These are phyloP conservation scores for Hypoxylon lienhwacheense DNA, from an alignment of 495 filamentous ascomycete species.

Conservation along the genomic window DNA sequence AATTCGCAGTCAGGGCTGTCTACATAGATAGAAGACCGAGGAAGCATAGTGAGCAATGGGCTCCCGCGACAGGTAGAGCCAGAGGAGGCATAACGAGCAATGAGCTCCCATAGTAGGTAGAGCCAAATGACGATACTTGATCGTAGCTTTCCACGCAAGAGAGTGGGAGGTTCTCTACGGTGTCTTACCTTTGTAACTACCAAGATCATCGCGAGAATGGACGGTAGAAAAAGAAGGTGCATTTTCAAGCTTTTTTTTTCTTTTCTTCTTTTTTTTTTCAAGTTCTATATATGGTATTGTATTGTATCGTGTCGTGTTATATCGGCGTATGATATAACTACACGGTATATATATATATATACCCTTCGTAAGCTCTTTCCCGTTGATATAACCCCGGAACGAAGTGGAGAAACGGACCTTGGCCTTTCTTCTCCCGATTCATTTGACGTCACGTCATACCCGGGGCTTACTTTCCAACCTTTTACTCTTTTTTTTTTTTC, in stretches of 20 bases:
- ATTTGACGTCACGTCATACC: constrained; percentile 21
- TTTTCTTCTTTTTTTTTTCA: not conserved
- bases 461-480: constrained; percentile 17
- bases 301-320: not conserved
- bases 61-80: too few relatives aligned
- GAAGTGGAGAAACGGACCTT: constrained; percentile 21
- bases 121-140: too few relatives aligned
- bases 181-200: too few relatives aligned
- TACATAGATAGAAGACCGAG: too few relatives aligned
- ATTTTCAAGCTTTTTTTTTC: not conserved
- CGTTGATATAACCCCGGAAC: constrained; percentile 3
- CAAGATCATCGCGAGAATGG: constrained; percentile 17
- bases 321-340: too few relatives aligned
- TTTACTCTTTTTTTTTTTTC: not conserved
- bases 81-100: too few relatives aligned
- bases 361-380: constrained; percentile 7
- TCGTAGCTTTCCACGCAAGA: constrained; percentile 12
- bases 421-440: constrained; percentile 12
- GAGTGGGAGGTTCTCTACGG: too few relatives aligned
- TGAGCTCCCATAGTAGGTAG: too few relatives aligned
- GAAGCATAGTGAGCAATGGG: too few relatives aligned
- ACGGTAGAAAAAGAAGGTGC: constrained; percentile 10
- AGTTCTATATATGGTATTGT: not conserved
- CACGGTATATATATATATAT: too few relatives aligned
- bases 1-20: too few relatives aligned